Percentiles rank a stretch among this genome's conserved stretches.
Evolutionary conservation across 495 filamentous ascomycete species (phyloP).

Genomic region (Saxispiralis lemnorum): DNA sequence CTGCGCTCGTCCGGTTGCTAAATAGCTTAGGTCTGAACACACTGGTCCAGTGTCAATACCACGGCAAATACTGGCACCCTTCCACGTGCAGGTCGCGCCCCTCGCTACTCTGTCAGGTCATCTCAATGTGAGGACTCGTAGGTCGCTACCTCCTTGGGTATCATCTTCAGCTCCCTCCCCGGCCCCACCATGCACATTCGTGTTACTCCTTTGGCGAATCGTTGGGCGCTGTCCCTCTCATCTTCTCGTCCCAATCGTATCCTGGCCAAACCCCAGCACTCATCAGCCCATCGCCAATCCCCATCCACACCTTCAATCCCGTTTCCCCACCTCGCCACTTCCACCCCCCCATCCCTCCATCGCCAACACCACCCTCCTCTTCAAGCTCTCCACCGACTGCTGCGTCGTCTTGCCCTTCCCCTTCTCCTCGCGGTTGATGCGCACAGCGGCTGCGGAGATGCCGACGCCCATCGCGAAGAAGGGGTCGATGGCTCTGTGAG

Average conservation of each 20-base stretch:
- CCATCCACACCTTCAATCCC: background rate
- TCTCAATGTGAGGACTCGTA: too few relatives aligned
- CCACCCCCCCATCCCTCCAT: slow-evolving; percentile 11
- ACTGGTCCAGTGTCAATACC: too few relatives aligned
- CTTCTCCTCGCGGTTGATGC: slow-evolving; percentile 70
- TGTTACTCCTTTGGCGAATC: background rate
- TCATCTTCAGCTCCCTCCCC: too few relatives aligned
- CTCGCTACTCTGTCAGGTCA: too few relatives aligned
- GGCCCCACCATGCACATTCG: too few relatives aligned
- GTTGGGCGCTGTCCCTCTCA: background rate
- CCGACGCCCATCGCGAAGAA: slow-evolving; percentile 75
- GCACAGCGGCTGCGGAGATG: slow-evolving; percentile 39
- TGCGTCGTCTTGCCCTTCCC: slow-evolving; percentile 41
- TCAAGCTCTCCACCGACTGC: slow-evolving; percentile 35
- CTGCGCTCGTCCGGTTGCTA: too few relatives aligned
- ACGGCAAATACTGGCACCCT: too few relatives aligned
- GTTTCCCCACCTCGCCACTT: background rate
- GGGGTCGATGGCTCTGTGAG: slow-evolving; percentile 52
- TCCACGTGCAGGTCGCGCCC: too few relatives aligned
- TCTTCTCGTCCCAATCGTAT: background rate
- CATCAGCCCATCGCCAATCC: background rate
- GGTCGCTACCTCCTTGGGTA: too few relatives aligned
- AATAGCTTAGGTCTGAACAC: too few relatives aligned
- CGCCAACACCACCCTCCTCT: slow-evolving; percentile 18
- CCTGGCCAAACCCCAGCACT: background rate